These are phyloP conservation scores for Diaporthe ampelina DNA, from an alignment of 2,329 filamentous ascomycete genomes.

Conservation along the genomic window DNA sequence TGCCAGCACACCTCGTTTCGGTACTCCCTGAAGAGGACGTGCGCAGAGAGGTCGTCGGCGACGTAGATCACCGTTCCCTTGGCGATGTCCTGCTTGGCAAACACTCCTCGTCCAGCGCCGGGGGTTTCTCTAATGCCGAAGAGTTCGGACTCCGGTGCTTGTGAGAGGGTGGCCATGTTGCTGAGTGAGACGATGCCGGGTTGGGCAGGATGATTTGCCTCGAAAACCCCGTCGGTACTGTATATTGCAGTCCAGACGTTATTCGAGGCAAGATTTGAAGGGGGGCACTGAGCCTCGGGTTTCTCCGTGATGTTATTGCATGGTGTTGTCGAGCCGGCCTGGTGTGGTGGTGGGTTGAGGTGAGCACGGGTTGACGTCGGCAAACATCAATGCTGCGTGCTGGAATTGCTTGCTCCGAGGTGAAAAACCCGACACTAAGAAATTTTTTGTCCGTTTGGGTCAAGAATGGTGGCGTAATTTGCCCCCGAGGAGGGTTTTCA, in stretches of 20 bases:
- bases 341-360: not conserved
- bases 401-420: not conserved
- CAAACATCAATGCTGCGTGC: not conserved
- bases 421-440: conserved; percentile 4
- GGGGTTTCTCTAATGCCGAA: conserved; percentile 34
- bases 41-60: conserved; percentile 35
- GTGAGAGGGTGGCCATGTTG: conserved; percentile 3
- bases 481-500: not conserved
- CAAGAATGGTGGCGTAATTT: conserved; percentile 30
- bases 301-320: not conserved
- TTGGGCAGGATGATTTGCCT: not conserved
- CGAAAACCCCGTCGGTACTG: not conserved
- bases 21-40: conserved; percentile 38
- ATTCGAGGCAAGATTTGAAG: not conserved
- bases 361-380: conserved; percentile 4
- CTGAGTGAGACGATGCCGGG: not conserved
- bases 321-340: conserved; percentile 10
- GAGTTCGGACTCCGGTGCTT: not conserved
- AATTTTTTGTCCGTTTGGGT: conserved; percentile 21
- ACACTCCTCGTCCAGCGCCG: conserved; percentile 36
- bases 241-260: not conserved
- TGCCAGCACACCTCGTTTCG: conserved; percentile 41
- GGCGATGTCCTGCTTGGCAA: conserved; percentile 18
- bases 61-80: conserved; percentile 8
- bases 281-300: not conserved